These are phyloP conservation scores for Candida tropicalis DNA, from an alignment of 1,139 yeast species.

Conservation along the genomic window DNA sequence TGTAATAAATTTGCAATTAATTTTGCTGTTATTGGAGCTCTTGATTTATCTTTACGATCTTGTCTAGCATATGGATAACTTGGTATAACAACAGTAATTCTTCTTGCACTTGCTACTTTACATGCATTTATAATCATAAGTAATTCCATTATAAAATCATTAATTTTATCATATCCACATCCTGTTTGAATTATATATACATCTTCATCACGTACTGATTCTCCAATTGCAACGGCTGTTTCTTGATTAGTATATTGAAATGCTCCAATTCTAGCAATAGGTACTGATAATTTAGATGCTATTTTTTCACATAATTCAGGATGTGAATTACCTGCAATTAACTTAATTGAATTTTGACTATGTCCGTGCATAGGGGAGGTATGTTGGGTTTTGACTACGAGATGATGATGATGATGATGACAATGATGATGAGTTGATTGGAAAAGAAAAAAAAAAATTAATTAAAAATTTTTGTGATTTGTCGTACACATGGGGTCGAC, in stretches of 20 bases:
- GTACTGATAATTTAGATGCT: slow-evolving; percentile 59
- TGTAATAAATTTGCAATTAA: slow-evolving; percentile 93
- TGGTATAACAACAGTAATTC: slow-evolving; percentile 94
- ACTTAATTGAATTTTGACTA: slow-evolving; percentile 67
- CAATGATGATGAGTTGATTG: background rate
- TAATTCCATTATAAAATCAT: slow-evolving; percentile 85
- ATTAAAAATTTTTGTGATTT: background rate
- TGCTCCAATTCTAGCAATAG: slow-evolving; percentile 63
- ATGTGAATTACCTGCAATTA: slow-evolving; percentile 88
- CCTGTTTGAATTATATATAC: slow-evolving; percentile 92
- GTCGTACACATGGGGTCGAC: background rate
- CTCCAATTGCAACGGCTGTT: slow-evolving; percentile 90
- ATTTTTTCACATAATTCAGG: slow-evolving; percentile 76
- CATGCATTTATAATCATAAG: slow-evolving; percentile 94
- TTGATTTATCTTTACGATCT: slow-evolving; percentile 91
- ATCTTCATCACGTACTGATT: slow-evolving; percentile 96
- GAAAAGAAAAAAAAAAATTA: background rate
- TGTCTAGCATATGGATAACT: slow-evolving; percentile 97
- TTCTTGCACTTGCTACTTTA: slow-evolving; percentile 90
- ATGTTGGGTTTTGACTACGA: background rate
- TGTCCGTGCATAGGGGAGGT: slow-evolving; percentile 16
- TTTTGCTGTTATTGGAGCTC: slow-evolving; percentile 98
- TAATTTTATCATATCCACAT: slow-evolving; percentile 71
- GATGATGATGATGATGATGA: background rate
- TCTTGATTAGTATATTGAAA: slow-evolving; percentile 80